Evolutionary conservation across 257 asterid species (phyloP), one percentile per base, ranked within the genome.

Genomic region (Fraxinus cuspidata): DNA sequence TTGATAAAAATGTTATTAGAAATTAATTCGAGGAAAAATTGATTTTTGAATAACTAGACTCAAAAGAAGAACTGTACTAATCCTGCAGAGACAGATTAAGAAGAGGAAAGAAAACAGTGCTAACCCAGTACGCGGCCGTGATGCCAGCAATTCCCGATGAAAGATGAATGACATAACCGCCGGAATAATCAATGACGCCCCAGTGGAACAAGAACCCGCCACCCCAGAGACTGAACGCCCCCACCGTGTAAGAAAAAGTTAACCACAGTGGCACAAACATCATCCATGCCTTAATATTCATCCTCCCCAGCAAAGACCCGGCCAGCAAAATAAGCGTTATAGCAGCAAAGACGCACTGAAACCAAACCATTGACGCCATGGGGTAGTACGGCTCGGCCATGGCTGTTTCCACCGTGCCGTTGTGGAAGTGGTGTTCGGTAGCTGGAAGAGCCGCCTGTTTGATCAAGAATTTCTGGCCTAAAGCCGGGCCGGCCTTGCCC

Each of bases 211-310:
- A 75, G 56, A 86, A 90, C 2, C 96, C 93, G 18, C 93, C 92
- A 15, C 96, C 91, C 93, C 96, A 90, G 7, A 90, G 65, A 77
- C 92, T 89, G 73, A 86, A 90, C 1, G 96, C 96, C 28, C 96
- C 96, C 32, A 88, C 88, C 5, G 93, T 90, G 35, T 90, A 90
- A 0, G 88, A 88, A 21, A 90, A 87, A 15, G 90, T 90, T 3
- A 88, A 76, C 96, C 96, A 88, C 25, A 87, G 77, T 44, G 96
- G 96, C 78, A 90, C 95, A 44, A 90, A 90, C 81, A 85, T 67
- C 95, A 90, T 90, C 92, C 92, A 88, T 13, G 95, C 92, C 76
- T 77, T 83, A 0, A 90, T 81, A 23, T 88, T 90, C 95, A 90
- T 90, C 82, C 95, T 66, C 75, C 92, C 95, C 71, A 88, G 82